phyloP scores from a whole-genome alignment of 1,284 basidiomycete species.

The Malassezia nana region DNA sequence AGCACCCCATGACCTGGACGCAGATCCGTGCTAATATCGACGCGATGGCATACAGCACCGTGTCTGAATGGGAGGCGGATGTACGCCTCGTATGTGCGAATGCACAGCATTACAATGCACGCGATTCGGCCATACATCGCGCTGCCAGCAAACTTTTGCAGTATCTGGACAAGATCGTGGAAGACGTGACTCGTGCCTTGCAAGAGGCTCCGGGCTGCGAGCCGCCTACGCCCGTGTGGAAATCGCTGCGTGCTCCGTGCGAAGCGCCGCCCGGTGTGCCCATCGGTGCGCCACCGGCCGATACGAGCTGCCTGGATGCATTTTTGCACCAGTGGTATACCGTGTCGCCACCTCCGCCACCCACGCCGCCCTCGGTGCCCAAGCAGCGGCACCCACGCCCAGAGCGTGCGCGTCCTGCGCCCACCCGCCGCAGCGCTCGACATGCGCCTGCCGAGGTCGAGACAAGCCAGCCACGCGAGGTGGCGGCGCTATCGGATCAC shows the following conservation, averaged over 20 bases:
- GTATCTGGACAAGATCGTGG: constrained; percentile 46
- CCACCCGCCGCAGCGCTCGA: constrained; percentile 1
- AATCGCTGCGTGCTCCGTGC: constrained; percentile 23
- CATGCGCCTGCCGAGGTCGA: neutral
- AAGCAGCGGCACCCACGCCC: neutral
- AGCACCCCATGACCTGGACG: constrained; percentile 79
- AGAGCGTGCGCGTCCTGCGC: neutral
- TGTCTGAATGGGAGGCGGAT: constrained; percentile 71
- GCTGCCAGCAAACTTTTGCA: constrained; percentile 62
- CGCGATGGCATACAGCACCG: constrained; percentile 64
- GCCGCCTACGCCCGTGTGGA: constrained; percentile 22
- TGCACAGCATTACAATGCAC: constrained; percentile 74
- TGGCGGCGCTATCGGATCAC: constrained; percentile 57
- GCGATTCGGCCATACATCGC: constrained; percentile 64
- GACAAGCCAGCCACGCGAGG: constrained; percentile 2
- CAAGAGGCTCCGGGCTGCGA: constrained; percentile 22
- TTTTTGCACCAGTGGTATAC: constrained; percentile 19
- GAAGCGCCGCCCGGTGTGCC: neutral
- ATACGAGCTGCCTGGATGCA: constrained; percentile 7
- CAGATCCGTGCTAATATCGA: constrained; percentile 59
- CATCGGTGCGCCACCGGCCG: constrained; percentile 8
- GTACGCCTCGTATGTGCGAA: constrained; percentile 73
- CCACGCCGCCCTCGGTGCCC: neutral
- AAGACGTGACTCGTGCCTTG: neutral
- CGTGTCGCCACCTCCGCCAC: neutral